phyloP scores from a whole-genome alignment of 2,329 filamentous ascomycete genomes.

The Hirsutella rhossiliensis region DNA sequence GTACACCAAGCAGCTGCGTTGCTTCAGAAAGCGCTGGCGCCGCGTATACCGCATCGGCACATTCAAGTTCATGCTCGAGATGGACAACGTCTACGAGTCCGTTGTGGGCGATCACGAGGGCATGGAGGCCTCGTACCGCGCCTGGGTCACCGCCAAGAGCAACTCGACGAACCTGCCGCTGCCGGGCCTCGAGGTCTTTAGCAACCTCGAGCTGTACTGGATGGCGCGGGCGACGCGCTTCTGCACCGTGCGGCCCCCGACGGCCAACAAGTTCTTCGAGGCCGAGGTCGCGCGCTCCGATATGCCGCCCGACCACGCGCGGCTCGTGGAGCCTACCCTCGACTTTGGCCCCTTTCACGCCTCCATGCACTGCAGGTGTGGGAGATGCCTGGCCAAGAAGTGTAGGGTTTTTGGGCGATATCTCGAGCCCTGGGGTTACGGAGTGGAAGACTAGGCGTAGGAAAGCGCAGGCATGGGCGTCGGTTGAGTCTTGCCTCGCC shows the following conservation, averaged over 20 bases:
- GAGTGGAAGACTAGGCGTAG: too few species aligned
- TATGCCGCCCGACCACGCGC: neutral
- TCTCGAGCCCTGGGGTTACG: too few species aligned
- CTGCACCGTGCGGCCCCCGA: slow-evolving; percentile 21
- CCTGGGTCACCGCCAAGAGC: slow-evolving; percentile 32
- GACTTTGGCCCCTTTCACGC: neutral
- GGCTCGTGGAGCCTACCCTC: neutral
- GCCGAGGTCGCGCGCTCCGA: neutral
- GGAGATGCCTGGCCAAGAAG: too few species aligned
- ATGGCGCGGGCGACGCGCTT: slow-evolving; percentile 44
- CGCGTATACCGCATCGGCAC: neutral
- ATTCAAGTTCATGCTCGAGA: neutral
- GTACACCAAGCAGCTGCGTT: neutral
- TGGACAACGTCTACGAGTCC: neutral
- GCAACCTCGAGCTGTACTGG: slow-evolving; percentile 49
- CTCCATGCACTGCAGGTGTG: too few species aligned
- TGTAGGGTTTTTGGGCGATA: too few species aligned
- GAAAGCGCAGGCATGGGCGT: too few species aligned
- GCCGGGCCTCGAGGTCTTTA: slow-evolving; percentile 39
- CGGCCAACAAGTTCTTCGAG: neutral
- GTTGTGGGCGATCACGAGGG: slow-evolving; percentile 18
- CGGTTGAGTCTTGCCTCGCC: too few species aligned
- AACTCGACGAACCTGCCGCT: slow-evolving; percentile 16
- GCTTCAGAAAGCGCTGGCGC: slow-evolving; percentile 2
- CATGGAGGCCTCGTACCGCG: slow-evolving; percentile 39